Evolutionary conservation across 176 grass and related monocot species (phyloP).

Genomic region (Panicum miliaceum): DNA sequence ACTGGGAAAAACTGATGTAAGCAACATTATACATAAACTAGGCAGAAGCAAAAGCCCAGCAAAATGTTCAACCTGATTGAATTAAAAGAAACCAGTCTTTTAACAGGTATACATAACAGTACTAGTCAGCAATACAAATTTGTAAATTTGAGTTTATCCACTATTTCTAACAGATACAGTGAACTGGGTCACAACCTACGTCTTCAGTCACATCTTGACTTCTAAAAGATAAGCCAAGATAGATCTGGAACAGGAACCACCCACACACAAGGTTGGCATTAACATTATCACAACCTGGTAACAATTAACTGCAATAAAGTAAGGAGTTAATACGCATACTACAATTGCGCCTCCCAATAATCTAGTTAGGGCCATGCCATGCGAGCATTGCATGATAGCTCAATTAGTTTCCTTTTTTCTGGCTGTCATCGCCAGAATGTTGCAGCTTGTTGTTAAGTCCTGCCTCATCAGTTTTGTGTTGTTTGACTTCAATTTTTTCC

Average conservation of each 20-base stretch:
- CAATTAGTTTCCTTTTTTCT: conserved; percentile 63
- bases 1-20: conserved; percentile 27
- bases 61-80: conserved; percentile 42
- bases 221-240: conserved; percentile 95
- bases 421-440: conserved; percentile 55
- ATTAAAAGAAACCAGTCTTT: conserved; percentile 46
- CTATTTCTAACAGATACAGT: conserved; percentile 64
- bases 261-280: conserved; percentile 60
- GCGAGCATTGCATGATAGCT: conserved; percentile 48
- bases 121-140: conserved; percentile 53
- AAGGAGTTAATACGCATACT: conserved; percentile 68
- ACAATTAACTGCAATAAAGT: conserved; percentile 64
- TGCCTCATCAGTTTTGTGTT: conserved; percentile 63
- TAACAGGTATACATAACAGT: conserved; percentile 67
- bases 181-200: conserved; percentile 64
- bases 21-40: conserved; percentile 30
- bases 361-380: conserved; percentile 72
- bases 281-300: conserved; percentile 61
- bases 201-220: conserved; percentile 59
- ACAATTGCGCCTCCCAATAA: conserved; percentile 56
- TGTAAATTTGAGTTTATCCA: conserved; percentile 54
- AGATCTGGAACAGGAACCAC: conserved; percentile 63
- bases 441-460: conserved; percentile 60
- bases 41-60: conserved; percentile 17
- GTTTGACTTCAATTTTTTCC: conserved; percentile 74